Evolutionary conservation across 345 rosid genomes (phyloP), one percentile per base, ranked within the genome.

Genomic region (Tarenaya hassleriana): DNA sequence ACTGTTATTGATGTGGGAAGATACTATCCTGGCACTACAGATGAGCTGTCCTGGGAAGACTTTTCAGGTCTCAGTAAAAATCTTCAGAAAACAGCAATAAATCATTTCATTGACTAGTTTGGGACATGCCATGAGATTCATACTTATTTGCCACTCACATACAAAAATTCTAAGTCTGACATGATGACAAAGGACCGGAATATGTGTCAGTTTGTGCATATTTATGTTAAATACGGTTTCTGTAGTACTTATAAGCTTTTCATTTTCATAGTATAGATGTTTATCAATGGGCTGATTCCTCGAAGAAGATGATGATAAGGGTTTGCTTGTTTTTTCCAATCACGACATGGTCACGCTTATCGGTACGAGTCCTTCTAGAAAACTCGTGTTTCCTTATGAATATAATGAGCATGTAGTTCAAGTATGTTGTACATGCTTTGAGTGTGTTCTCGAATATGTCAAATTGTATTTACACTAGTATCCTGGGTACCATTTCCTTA

Each of bases 301-400:
- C 59, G 8, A 77, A 78, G 69, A 78, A 73, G 83, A 84, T 86
- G 96, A 75, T 56, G 66, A 80, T 82, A 45, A 72, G 96, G 68
- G 79, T 75, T 64, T 86, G 89, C 82, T 74, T 91, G 66, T 86
- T 86, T 76, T 91, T 91, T 47, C 95, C 96, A 1, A 61, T 91
- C 60, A 75, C 75, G 34, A 82, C 92, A 54, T 82, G 82, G 91
- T 52, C 79, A 13, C 83, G 77, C 32, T 74, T 90, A 63, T 33
- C n/a, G 48, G 97, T 86, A 81, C 34, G 77, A 13, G 69, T 63
- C 53, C 60, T 47, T 69, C 55, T 16, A 7, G 58, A 31, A 7
- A 10, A 15, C 41, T 64, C 12, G 10, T 41, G 33, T 48, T 40
- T 29, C 15, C 15, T 32, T 3, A 18, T 56, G 13, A 13, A 44